Percentiles rank a stretch among this genome's conserved stretches.
These are phyloP conservation scores for Spergularia azorica DNA, from an alignment of 179 eudicot species.

Conservation along the genomic window DNA sequence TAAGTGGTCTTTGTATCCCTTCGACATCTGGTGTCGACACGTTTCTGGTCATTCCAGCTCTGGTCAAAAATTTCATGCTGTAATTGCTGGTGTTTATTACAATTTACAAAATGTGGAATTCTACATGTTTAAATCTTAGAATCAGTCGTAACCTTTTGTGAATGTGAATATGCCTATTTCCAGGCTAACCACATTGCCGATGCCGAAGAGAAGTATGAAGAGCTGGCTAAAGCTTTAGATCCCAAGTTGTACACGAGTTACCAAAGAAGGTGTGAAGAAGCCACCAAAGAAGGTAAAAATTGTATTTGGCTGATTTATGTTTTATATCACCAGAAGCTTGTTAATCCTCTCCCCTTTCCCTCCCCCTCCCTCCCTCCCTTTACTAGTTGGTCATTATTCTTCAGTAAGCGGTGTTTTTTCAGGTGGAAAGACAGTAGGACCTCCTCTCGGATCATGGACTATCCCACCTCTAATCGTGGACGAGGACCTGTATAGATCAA, in stretches of 20 bases:
- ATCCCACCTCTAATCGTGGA: slow-evolving; percentile 78
- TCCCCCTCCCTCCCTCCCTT: no score
- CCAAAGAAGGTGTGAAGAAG: slow-evolving; percentile 87
- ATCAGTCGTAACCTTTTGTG: background rate
- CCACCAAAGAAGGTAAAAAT: slow-evolving; percentile 79
- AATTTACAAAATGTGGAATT: no score
- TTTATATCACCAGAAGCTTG: background rate
- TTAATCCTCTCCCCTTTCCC: background rate
- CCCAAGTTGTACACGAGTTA: slow-evolving; percentile 52
- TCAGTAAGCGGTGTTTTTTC: slow-evolving; percentile 17
- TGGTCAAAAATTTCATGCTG: no score
- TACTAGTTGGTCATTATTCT: background rate
- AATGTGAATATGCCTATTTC: background rate
- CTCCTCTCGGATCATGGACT: slow-evolving; percentile 89
- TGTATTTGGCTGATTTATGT: background rate
- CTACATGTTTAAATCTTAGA: background rate
- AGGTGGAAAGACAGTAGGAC: slow-evolving; percentile 75
- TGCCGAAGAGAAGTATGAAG: slow-evolving; percentile 73
- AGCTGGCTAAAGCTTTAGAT: slow-evolving; percentile 58
- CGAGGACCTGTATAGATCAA: slow-evolving; percentile 64
- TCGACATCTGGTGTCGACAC: no score
- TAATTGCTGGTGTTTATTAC: no score
- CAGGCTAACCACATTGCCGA: slow-evolving; percentile 77
- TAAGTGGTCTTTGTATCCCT: no score
- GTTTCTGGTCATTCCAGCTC: background rate